These are phyloP conservation scores for Sanghuangporus sanghuang DNA, from an alignment of 1,284 basidiomycete species.

Conservation along the genomic window DNA sequence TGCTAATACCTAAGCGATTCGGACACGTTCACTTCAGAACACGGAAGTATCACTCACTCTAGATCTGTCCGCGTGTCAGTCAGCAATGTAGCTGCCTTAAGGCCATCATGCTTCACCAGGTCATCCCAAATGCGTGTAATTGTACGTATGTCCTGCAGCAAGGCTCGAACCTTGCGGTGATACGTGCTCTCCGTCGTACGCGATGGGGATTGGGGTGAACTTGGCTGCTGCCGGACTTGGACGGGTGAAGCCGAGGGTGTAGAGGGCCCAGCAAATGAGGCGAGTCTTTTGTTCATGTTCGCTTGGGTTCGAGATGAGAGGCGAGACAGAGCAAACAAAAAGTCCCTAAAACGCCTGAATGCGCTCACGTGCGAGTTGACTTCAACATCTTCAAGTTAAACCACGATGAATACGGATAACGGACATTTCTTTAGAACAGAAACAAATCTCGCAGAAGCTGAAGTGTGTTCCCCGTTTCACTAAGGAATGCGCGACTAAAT, in stretches of 20 bases:
- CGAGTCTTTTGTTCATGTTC: conserved; percentile 44
- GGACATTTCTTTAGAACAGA: conserved; percentile 62
- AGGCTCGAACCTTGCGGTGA: conserved; percentile 62
- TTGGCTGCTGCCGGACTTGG: conserved; percentile 32
- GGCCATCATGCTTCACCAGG: conserved; percentile 66
- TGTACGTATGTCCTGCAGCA: conserved; percentile 57
- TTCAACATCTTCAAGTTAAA: not conserved
- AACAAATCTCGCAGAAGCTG: conserved; percentile 64
- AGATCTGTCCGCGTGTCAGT: conserved; percentile 73
- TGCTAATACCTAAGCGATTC: conserved; percentile 36
- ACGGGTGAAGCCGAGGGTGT: conserved; percentile 65
- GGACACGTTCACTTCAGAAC: not conserved
- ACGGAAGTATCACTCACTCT: conserved; percentile 45
- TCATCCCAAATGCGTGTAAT: conserved; percentile 71
- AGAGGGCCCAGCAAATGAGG: conserved; percentile 73
- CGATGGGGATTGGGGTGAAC: conserved; percentile 47
- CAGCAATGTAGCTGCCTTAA: conserved; percentile 57
- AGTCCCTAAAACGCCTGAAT: not conserved
- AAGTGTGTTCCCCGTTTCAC: conserved; percentile 39
- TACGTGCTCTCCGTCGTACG: conserved; percentile 57
- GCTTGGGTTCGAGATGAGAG: not conserved
- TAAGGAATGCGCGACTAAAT: conserved; percentile 12
- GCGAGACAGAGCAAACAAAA: not conserved
- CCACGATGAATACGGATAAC: conserved; percentile 11
- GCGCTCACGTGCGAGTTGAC: conserved; percentile 4